phyloP scores from a whole-genome alignment of 2,329 filamentous ascomycete species.

The Alternaria sp. region DNA sequence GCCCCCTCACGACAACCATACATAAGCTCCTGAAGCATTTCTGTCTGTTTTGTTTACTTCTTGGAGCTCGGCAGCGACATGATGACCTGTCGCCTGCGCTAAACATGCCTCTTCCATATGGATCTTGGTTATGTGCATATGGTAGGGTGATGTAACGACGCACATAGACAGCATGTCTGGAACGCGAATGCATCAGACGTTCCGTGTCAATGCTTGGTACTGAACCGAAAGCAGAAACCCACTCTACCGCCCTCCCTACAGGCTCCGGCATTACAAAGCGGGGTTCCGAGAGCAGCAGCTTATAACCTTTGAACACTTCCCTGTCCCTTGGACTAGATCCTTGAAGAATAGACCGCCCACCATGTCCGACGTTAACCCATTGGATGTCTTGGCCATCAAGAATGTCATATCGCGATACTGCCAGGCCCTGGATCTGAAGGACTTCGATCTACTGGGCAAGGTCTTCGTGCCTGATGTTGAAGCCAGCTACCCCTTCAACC shows the following conservation, averaged over 20 bases:
- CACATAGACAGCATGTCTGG: not conserved
- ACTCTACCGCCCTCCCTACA: constrained; percentile 1
- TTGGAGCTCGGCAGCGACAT: not conserved
- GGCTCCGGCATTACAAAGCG: constrained; percentile 13
- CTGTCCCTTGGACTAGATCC: not conserved
- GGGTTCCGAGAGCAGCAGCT: constrained; percentile 17
- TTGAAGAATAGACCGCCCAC: not conserved
- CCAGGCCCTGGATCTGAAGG: constrained; percentile 56
- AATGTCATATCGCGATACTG: constrained; percentile 56
- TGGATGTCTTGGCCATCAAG: constrained; percentile 51
- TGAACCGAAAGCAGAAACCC: not conserved
- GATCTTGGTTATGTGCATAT: not conserved
- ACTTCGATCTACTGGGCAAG: constrained; percentile 49
- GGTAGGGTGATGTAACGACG: not conserved
- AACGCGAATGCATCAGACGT: not conserved
- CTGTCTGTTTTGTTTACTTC: not conserved
- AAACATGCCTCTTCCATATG: not conserved
- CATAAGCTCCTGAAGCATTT: too few relatives aligned
- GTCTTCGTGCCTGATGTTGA: constrained; percentile 55
- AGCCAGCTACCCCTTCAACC: constrained; percentile 53
- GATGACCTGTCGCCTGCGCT: not conserved
- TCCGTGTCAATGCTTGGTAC: not conserved
- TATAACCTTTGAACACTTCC: constrained; percentile 11
- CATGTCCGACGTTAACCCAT: constrained; percentile 34
- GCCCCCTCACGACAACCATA: not conserved